Evolutionary conservation across 805 yeast genomes (phyloP), one percentile per base, ranked within the genome.

Genomic region (Kazachstania bromeliacearum): DNA sequence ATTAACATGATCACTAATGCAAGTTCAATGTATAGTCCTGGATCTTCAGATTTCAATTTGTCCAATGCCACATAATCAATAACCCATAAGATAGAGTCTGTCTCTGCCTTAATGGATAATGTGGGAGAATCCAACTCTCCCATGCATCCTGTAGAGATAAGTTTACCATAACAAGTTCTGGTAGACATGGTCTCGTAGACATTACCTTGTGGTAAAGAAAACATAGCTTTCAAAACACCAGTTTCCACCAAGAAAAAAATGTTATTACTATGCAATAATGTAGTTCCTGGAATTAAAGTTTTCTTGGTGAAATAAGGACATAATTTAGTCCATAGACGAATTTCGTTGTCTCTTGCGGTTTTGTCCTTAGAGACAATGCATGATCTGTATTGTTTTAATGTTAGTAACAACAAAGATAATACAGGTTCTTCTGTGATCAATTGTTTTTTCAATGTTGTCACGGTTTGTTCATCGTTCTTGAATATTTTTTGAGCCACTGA

Each of bases 1-100:
- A 87, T 60, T 32, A 75, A 70, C 43, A 80, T 62, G 21, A 79
- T 73, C 22, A 85, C 72, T 31, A 67, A 62, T 33, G 76, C 55
- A 28, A 87, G 58, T 51, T 87, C 95, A 28, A 73, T 70, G 45
- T 73, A 81, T 7, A 82, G 53, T 22, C 64, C 71, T 4, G 58
- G 53, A 20, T 84, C 76, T 16, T 71, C 67, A 10, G 57, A 44
- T 47, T 66, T 60, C 48, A 85, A 54, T 31, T 59, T 63, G 2
- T 58, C 53, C 41, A 83, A 57, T 7, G 65, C 59, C 1, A 59
- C 62, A 20, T 62, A 55, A 21, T 74, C 70, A 31, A 88, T 59
- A 31, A 71, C 64, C 95, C 96, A 87, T 2, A 82, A 66, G 7
- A 72, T 69, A 2, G 81, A 64, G 35, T 77, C 82, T 21, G 66